Evolutionary conservation across 2,329 filamentous ascomycete species (phyloP), one percentile per base, ranked within the genome.

Genomic region (Colletotrichum theobromicola): DNA sequence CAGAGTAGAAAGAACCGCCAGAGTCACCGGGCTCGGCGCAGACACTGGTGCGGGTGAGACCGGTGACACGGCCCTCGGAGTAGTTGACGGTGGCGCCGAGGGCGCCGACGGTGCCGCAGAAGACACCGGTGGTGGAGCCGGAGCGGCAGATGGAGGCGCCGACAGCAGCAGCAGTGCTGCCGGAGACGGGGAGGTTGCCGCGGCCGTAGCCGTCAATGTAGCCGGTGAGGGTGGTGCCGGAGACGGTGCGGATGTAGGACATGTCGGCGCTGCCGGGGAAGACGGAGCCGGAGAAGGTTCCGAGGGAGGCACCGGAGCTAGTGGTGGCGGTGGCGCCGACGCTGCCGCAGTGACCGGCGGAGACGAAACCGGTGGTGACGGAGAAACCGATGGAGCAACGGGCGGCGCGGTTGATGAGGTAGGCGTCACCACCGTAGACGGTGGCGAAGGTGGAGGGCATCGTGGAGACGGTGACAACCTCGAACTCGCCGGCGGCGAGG

Each of bases 21-120:
- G 84, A 85, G 81, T 85, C 84, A 74, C 84, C 84, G 76, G 82
- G 82, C 83, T 85, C 83, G 67, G 83, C 83, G 79, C 84, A 85
- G 61, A 84, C 83, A 64, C 74, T 84, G 72, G 84, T 85, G 67
- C 82, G 81, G 71, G 84, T 85, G 53, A 85, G 83, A 46, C 84
- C 84, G 75, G 82, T 83, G 76, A 85, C 83, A 77, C 81, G 77
- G 30, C 84, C 84, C 72, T 85, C 62, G 65, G 81, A n/a, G 80
- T 85, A 85, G 80, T 75, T 81, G 77, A 85, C 83, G 2, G 82
- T 82, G 1, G 82, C 83, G 75, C 81, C 79, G 4, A 83, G 76
- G 30, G 81, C 77, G 70, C 80, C 80, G 75, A 85, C 80, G 1
- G 80, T 81, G 61, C 83, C 83, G 80, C 84, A 85, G 82, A 77